phyloP scores from a whole-genome alignment of 1,139 yeast genomes.

The Saccharomyces hybrid region DNA sequence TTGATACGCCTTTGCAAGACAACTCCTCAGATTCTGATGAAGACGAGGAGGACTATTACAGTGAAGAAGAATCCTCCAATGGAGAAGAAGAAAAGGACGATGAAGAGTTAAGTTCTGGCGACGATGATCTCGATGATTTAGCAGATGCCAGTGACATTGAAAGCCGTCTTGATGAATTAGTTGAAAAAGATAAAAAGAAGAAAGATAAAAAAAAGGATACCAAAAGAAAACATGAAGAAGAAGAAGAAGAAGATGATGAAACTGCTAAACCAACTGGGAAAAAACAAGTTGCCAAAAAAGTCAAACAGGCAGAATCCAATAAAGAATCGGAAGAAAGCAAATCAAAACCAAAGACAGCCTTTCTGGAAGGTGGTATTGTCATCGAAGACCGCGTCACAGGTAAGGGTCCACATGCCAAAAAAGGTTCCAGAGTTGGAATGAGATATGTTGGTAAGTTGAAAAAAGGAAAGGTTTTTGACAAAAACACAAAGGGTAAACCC shows the following conservation, averaged over 20 bases:
- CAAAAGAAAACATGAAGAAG: conserved; percentile 27
- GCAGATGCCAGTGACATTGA: conserved; percentile 56
- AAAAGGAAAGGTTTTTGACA: conserved; percentile 94
- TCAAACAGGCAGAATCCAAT: conserved; percentile 29
- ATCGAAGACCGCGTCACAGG: conserved; percentile 91
- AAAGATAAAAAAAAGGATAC: neutral
- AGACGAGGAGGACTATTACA: conserved; percentile 37
- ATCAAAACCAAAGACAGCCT: conserved; percentile 47
- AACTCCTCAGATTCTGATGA: conserved; percentile 51
- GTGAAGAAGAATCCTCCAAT: conserved; percentile 3
- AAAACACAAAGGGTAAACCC: conserved; percentile 96
- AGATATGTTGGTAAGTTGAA: conserved; percentile 96
- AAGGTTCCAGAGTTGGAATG: conserved; percentile 87
- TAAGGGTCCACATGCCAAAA: conserved; percentile 80
- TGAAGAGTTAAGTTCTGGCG: conserved; percentile 90
- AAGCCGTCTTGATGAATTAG: conserved; percentile 34
- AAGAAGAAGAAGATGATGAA: conserved; percentile 20
- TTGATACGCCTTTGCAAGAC: conserved; percentile 22
- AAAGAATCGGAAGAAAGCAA: conserved; percentile 25
- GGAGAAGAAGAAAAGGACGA: conserved; percentile 33
- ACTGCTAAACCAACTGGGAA: conserved; percentile 23
- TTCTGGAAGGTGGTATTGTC: conserved; percentile 85
- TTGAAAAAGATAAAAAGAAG: conserved; percentile 36
- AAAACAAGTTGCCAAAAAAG: conserved; percentile 35
- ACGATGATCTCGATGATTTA: conserved; percentile 56